These are phyloP conservation scores for Cladobotryum protrusum DNA, from an alignment of 2,329 filamentous ascomycete genomes.

Conservation along the genomic window DNA sequence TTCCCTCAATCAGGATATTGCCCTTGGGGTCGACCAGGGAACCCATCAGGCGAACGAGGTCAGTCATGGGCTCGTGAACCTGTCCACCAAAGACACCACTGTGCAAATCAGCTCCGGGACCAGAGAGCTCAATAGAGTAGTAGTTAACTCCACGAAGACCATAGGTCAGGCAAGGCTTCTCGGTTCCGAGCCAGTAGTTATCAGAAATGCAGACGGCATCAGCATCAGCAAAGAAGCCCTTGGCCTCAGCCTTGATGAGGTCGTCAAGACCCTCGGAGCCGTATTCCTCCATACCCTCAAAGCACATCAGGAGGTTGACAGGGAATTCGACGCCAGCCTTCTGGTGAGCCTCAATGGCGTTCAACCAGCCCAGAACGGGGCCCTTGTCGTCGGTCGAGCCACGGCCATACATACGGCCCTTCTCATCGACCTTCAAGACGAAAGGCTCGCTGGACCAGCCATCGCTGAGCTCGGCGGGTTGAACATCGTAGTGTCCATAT, in stretches of 20 bases:
- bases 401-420: conserved; percentile 93
- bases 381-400: conserved; percentile 98
- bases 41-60: conserved; percentile 75
- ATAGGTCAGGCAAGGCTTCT: conserved; percentile 97
- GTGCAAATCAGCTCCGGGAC: conserved; percentile 89
- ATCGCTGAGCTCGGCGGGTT: conserved; percentile 87
- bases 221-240: conserved; percentile 90
- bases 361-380: conserved; percentile 93
- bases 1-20: conserved; percentile 89
- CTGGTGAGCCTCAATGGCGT: conserved; percentile 95
- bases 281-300: conserved; percentile 99
- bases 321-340: conserved; percentile 92
- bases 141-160: conserved; percentile 97
- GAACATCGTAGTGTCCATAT: conserved; percentile 98
- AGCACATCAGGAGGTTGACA: conserved; percentile 98
- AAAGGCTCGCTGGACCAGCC: conserved; percentile 97
- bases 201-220: conserved; percentile 98
- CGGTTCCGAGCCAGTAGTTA: conserved; percentile 99
- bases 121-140: conserved; percentile 86
- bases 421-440: conserved; percentile 76
- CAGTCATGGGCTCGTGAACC: conserved; percentile 97
- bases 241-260: conserved; percentile 83
- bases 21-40: conserved; percentile 83
- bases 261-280: conserved; percentile 95
- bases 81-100: conserved; percentile 95